Base-by-base conservation (phyloP, 257 asterid genomes). In the Datura wrightii region DNA sequence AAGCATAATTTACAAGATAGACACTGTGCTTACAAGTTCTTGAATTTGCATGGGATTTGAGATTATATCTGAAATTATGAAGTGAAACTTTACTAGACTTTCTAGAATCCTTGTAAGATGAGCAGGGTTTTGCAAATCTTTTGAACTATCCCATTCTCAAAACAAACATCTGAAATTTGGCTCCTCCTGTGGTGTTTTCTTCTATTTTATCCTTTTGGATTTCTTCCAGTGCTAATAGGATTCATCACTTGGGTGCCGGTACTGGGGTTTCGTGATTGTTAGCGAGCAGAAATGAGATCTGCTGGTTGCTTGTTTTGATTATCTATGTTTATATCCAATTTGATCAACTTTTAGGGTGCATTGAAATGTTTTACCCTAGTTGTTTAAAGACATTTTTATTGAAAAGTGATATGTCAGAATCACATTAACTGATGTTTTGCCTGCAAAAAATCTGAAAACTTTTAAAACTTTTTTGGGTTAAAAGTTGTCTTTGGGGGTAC, bases 201-300 rank as follows among this genome's bases (percentile, higher is more conserved):
- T 31, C 16, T 31, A 63, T 63, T 63, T 34, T 63, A 34, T 5
- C 44, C 16, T 63, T 11, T 34, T 63, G 9, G 42, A 34, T 36
- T 34, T 63, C 42, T 63, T 34, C 44, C 44, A 36, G 18, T 11
- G 41, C 37, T 34, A 11, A 63, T 13, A 65, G 72, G 15, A 31
- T 63, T 63, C 48, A 66, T 66, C 19, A 66, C n/a, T 66, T 66
- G 46, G 76, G 76, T 67, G 76, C 76, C 76, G 14, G 19, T 67
- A 37, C 31, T 37, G 24, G 50, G 76, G 24, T 37, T 39, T 67
- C 24, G 13, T 67, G 76, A 65, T 37, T 36, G 48, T 67, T 67
- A 24, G 41, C 10, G 24, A 15, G 76, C 31, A 67, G 50, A 41
- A 6, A 67, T 67, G 24, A 67, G 72, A 37, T 37, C 50, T 67